Evolutionary conservation across 176 grass and related monocot genomes (phyloP).

Genomic region (Pontederia paniculata): DNA sequence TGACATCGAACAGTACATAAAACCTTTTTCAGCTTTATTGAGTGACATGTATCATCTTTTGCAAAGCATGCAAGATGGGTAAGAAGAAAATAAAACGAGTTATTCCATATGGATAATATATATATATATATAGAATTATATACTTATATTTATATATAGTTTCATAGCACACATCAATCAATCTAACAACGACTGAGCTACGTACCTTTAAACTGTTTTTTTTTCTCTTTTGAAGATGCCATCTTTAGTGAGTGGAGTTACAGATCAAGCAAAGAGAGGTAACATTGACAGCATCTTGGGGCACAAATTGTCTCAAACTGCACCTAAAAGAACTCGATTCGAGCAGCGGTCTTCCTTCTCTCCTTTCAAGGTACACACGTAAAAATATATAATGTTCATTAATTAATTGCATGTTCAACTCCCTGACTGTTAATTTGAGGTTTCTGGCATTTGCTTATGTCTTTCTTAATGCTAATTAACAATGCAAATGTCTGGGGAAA

Average conservation of each 20-base stretch:
- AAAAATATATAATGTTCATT: background rate
- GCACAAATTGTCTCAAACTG: conserved; percentile 18
- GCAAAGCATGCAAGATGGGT: conserved; percentile 14
- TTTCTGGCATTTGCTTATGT: background rate
- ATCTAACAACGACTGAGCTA: background rate
- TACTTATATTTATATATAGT: no score
- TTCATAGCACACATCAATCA: background rate
- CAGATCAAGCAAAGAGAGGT: conserved; percentile 22
- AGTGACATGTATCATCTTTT: conserved; percentile 46
- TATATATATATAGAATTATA: no score
- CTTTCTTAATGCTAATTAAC: background rate
- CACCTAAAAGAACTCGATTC: conserved; percentile 31
- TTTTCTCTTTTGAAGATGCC: conserved; percentile 27
- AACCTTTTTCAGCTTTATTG: conserved; percentile 57
- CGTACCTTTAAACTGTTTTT: background rate
- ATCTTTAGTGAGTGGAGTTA: conserved; percentile 24
- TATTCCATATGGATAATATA: conserved; percentile 14
- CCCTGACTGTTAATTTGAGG: background rate
- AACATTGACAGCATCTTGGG: conserved; percentile 19
- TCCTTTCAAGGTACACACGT: conserved; percentile 53
- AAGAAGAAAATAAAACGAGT: conserved; percentile 6
- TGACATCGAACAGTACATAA: conserved; percentile 19
- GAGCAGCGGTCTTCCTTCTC: conserved; percentile 44
- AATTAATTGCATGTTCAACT: background rate
- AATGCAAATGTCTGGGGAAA: background rate